A percentile compares a stretch with the other conserved stretches of the same genome.
Conservation (phyloP, 306 rosid genomes). For the Ormosia semicastrata region DNA sequence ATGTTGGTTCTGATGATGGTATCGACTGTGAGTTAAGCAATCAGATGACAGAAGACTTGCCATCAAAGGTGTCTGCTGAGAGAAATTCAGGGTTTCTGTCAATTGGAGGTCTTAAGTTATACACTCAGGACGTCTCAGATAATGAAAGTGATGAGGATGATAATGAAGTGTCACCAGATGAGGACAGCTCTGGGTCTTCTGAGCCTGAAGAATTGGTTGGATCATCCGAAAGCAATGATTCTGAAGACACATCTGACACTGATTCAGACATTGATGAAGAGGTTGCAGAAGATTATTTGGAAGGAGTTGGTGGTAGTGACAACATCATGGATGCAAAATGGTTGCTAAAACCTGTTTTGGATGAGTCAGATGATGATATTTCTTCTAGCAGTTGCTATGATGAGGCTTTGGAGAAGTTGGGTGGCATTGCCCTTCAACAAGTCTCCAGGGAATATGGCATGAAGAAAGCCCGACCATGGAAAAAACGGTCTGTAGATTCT, state of each 20-base stretch:
- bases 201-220: conserved; percentile 45
- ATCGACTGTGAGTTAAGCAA: conserved; percentile 38
- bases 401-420: conserved; percentile 68
- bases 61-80: conserved; percentile 31
- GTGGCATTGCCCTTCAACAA: conserved; percentile 79
- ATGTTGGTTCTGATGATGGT: conserved; percentile 39
- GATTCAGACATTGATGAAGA: conserved; percentile 84
- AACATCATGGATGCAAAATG: conserved; percentile 68
- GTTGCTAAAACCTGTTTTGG: conserved; percentile 61
- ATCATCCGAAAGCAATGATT: conserved; percentile 58
- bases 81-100: conserved; percentile 85
- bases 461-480: conserved; percentile 49
- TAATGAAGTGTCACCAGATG: conserved; percentile 41
- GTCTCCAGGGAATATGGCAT: conserved; percentile 72
- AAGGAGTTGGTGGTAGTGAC: conserved; percentile 86
- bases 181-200: conserved; percentile 43
- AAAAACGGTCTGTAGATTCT: conserved; percentile 41
- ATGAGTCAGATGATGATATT: conserved; percentile 51
- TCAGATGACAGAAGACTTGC: conserved; percentile 40
- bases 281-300: conserved; percentile 82
- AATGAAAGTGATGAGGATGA: conserved; percentile 53
- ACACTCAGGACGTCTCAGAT: conserved; percentile 78
- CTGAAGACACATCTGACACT: conserved; percentile 63
- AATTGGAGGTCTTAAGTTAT: conserved; percentile 78
- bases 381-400: conserved; percentile 57